Base-by-base conservation (phyloP, 106 monocot species). In the Vanilla planifolia region DNA sequence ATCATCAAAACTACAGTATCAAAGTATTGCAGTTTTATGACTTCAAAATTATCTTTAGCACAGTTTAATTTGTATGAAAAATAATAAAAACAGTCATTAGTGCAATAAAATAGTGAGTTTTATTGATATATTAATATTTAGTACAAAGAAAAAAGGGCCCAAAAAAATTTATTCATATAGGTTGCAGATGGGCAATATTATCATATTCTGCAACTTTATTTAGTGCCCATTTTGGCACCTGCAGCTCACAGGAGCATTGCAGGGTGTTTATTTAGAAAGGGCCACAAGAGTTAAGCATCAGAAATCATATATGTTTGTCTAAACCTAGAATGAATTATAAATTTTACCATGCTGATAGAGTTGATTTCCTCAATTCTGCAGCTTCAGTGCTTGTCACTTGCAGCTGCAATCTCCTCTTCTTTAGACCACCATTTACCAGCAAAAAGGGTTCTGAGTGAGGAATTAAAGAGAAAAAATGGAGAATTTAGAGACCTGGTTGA, bases 371-470 rank as follows among this genome's bases (percentile, higher is more conserved):
- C 22, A 15, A 59, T 21, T 43, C 59, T 36, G 42, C 70, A 70
- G 70, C 66, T 61, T 58, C 44, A 23, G 28, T 21, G 11, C 43
- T 55, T 26, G 55, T 30, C 23, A 41, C 52, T 14, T 30, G 29
- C 29, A 53, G 36, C 70, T 60, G 43, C 26, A 52, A n/a, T 40
- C 46, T 59, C 47, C 28, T 43, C 41, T 0, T 11, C 26, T 61
- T 41, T 41, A 39, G 23, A 39, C 56, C 11, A 64, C 23, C 51
- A 67, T 58, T 65, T 51, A 75, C 79, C 79, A 79, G 59, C 75
- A 66, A 51, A 79, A 73, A 35, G 61, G 62, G 32, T 76, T 80
- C 67, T 76, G 67, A 71, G 60, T 55, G 33, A n/a, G 2, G 62
- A 40, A 62, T 24, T 1, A 43, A 5, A 39, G 21, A 48, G 15